Evolutionary conservation across 2,329 filamentous ascomycete genomes (phyloP).

Genomic region (Cercospora berteroae): DNA sequence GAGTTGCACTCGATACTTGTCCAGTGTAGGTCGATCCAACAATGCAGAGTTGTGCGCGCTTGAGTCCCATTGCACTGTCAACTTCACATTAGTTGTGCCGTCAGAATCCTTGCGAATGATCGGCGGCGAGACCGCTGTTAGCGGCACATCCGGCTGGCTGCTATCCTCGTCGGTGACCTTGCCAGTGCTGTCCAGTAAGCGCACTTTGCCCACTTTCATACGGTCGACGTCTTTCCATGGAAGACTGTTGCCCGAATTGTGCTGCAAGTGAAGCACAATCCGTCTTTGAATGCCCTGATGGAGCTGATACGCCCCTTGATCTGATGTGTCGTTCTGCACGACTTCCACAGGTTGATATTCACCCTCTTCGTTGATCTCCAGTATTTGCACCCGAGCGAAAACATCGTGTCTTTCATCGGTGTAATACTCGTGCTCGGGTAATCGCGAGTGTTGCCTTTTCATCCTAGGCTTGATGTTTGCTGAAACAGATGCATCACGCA

Average conservation of each 20-base stretch:
- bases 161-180: constrained; percentile 73
- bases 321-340: constrained; percentile 76
- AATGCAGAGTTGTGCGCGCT: constrained; percentile 88
- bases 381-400: constrained; percentile 80
- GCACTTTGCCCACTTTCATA: constrained; percentile 76
- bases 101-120: constrained; percentile 82
- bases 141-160: constrained; percentile 67
- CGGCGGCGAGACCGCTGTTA: constrained; percentile 76
- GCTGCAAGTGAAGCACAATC: constrained; percentile 82
- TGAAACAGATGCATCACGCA: constrained; percentile 69
- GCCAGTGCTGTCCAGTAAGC: constrained; percentile 78
- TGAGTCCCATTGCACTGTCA: constrained; percentile 95
- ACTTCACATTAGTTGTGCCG: constrained; percentile 80
- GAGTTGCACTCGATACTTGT: constrained; percentile 88
- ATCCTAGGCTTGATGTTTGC: constrained; percentile 51
- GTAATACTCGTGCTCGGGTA: constrained; percentile 89
- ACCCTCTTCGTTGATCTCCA: constrained; percentile 87
- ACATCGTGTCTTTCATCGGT: constrained; percentile 92
- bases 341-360: constrained; percentile 93
- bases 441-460: constrained; percentile 59
- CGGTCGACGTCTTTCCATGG: constrained; percentile 82
- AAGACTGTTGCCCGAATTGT: constrained; percentile 82
- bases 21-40: constrained; percentile 88
- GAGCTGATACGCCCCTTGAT: constrained; percentile 88
- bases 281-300: constrained; percentile 92